Evolutionary conservation across 2,329 filamentous ascomycete species (phyloP), one percentile per base, ranked within the genome.

Genomic region (Hymenotorrendiella dingleyae): DNA sequence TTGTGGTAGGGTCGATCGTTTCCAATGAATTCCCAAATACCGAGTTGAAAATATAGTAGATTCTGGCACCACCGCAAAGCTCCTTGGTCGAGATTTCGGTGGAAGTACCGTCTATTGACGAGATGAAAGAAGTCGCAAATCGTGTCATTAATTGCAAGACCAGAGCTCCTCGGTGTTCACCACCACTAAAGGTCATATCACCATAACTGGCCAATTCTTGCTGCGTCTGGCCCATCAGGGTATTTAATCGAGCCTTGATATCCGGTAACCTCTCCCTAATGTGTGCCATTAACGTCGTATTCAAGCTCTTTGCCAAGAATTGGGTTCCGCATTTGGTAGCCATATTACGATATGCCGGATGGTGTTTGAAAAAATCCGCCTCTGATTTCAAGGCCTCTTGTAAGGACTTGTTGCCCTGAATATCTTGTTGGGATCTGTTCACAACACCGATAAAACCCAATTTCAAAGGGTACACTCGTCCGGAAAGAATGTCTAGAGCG

Each of bases 201-300:
- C 93, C 93, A 62, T 98, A 98, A 65, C 91, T 95, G 32, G 93
- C 93, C 44, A 98, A 75, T 65, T 98, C 93, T 69, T 98, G 93
- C 62, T 98, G 93, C 36, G 93, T 97, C 67, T 98, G 93, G n/a
- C 93, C 93, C 93, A 98, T 98, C 39, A 98, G 71, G 1, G 93
- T 98, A 66, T 98, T 98, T 48, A 98, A 74, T 42, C 93, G 83
- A 37, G 93, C 93, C 68, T 98, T 98, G 71, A 98, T 98, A 64
- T 98, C 93, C 22, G 93, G 93, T 56, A 98, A 71, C 35, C 93
- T 81, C 63, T 98, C 93, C 47, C 93, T 85, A 61, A 98, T 98
- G 61, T 98, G 93, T 17, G 81, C 70, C 93, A 98, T 97, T 52
- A 98, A 74, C 10, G 93, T 98, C 32, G 84, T 84, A 66, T 97